Evolutionary conservation across 345 rosid genomes (phyloP).

Genomic region (Lepidium aucheri): DNA sequence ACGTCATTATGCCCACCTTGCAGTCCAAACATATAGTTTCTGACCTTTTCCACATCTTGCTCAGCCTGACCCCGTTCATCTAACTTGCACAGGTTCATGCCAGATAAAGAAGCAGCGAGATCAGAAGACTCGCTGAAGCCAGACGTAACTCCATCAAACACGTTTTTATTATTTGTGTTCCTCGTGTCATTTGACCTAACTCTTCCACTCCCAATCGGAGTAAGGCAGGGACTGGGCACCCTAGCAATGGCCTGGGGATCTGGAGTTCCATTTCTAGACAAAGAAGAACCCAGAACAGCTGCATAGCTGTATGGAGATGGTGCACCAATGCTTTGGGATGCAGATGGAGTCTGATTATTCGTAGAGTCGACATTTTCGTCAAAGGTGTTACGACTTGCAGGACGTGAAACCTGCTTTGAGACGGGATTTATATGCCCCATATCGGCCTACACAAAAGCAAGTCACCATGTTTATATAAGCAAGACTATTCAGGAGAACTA

Average conservation of each 20-base stretch:
- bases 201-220: conserved; percentile 86
- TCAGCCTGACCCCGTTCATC: conserved; percentile 40
- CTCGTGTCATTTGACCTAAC: conserved; percentile 51
- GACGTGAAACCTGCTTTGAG: too few species aligned
- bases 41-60: conserved; percentile 40
- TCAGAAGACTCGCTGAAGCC: conserved; percentile 50
- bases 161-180: conserved; percentile 36
- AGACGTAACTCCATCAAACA: conserved; percentile 47
- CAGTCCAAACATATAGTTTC: conserved; percentile 43
- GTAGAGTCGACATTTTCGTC: too few species aligned
- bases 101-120: conserved; percentile 54
- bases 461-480: neutral
- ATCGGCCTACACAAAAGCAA: conserved; percentile 48
- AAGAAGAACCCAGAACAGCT: conserved; percentile 64
- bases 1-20: conserved; percentile 38
- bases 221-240: conserved; percentile 83
- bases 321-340: conserved; percentile 40
- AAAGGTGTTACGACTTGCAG: too few species aligned
- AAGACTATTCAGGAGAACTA: neutral
- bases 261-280: conserved; percentile 84
- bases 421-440: conserved; percentile 21
- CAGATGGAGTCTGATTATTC: conserved; percentile 40
- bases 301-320: conserved; percentile 64
- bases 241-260: conserved; percentile 70
- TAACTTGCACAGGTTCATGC: conserved; percentile 46